phyloP scores from a whole-genome alignment of 2,329 filamentous ascomycete genomes.

The Torrubiella hemipterigena region DNA sequence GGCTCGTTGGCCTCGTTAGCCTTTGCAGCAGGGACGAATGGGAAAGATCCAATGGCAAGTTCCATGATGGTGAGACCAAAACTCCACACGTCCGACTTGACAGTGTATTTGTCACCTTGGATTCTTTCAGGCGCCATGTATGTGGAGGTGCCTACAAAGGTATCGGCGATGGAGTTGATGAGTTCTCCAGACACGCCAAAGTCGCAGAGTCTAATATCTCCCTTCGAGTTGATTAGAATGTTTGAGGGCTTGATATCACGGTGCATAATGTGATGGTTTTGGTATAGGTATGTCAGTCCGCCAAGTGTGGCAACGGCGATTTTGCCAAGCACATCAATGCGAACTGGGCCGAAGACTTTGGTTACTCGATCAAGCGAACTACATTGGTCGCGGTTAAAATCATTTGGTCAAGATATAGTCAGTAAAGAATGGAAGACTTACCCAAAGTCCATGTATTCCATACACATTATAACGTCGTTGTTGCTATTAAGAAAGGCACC shows the following conservation, averaged over 20 bases:
- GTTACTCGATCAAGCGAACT: conserved; percentile 91
- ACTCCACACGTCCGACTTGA: conserved; percentile 98
- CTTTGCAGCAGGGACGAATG: no score
- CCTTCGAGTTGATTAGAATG: conserved; percentile 87
- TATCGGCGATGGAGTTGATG: conserved; percentile 95
- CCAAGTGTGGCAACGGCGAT: conserved; percentile 93
- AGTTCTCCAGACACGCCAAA: conserved; percentile 98
- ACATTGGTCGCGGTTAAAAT: conserved; percentile 3
- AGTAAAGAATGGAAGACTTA: conserved; percentile 28
- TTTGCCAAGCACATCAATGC: conserved; percentile 93
- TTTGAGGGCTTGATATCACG: conserved; percentile 98
- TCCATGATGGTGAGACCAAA: conserved; percentile 95
- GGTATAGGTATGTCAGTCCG: conserved; percentile 89
- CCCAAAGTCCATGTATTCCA: conserved; percentile 99
- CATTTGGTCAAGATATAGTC: conserved; percentile 5
- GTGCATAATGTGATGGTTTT: conserved; percentile 96
- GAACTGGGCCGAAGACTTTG: conserved; percentile 85
- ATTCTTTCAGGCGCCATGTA: conserved; percentile 99
- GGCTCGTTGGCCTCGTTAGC: no score
- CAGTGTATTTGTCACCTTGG: conserved; percentile 90
- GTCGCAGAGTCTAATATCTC: conserved; percentile 93
- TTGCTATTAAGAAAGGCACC: conserved; percentile 94
- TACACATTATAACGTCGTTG: conserved; percentile 98
- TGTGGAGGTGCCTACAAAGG: conserved; percentile 94
- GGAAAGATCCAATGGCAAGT: conserved; percentile 92